Evolutionary conservation across 1,284 basidiomycete genomes (phyloP).

Genomic region (Cystobasidium slooffiae): DNA sequence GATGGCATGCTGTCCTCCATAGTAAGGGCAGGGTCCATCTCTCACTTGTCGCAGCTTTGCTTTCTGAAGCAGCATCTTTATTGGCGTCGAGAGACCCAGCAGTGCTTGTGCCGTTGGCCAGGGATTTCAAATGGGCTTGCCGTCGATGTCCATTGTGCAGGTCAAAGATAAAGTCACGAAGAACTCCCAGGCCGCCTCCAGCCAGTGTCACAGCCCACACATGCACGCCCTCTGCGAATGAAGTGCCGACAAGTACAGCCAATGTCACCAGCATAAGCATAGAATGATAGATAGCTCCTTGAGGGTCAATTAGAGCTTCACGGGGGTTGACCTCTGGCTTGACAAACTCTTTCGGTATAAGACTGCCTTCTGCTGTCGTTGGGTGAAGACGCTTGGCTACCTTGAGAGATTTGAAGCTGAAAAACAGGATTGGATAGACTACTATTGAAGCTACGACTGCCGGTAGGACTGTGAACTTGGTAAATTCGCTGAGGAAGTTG

Average conservation of each 20-base stretch:
- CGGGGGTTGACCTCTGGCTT: conserved; percentile 61
- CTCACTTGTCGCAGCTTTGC: not conserved
- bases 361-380: conserved; percentile 47
- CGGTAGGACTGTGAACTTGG: conserved; percentile 50
- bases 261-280: conserved; percentile 63
- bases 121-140: not conserved
- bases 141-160: not conserved
- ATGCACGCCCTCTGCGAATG: conserved; percentile 61
- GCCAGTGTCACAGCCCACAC: conserved; percentile 79
- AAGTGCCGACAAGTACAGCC: conserved; percentile 65
- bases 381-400: conserved; percentile 22
- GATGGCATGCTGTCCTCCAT: conserved; percentile 46
- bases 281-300: conserved; percentile 62
- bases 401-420: conserved; percentile 49
- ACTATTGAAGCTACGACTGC: conserved; percentile 61
- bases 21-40: conserved; percentile 46
- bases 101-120: not conserved
- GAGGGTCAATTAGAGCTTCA: conserved; percentile 61
- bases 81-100: not conserved
- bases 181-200: conserved; percentile 67
- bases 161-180: conserved; percentile 46
- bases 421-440: conserved; percentile 57
- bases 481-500: conserved; percentile 53
- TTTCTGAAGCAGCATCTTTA: not conserved
- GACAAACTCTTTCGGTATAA: conserved; percentile 59